Percentiles rank a stretch among this genome's conserved stretches.
These are phyloP conservation scores for Rosa rugosa DNA, from an alignment of 306 rosid species.

Conservation along the genomic window DNA sequence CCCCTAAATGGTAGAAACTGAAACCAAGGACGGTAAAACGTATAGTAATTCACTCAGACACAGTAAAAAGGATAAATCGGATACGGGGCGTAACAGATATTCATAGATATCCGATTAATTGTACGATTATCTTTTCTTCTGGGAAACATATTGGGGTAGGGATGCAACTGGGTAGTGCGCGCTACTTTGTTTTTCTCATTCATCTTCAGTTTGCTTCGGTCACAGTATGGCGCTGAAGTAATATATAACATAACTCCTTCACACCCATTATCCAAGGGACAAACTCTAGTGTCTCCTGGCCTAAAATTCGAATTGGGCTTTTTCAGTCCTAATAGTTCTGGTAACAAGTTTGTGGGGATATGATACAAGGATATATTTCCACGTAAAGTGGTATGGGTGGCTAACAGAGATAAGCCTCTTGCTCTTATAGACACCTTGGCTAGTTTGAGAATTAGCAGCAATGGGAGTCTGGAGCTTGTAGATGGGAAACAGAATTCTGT, in stretches of 20 bases:
- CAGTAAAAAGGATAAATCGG: too few species aligned
- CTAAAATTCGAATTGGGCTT: slow-evolving; percentile 40
- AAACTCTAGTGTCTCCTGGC: slow-evolving; percentile 20
- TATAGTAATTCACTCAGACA: too few species aligned
- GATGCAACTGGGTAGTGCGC: too few species aligned
- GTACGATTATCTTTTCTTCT: too few species aligned
- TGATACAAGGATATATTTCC: slow-evolving; percentile 36
- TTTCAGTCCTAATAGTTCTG: slow-evolving; percentile 38
- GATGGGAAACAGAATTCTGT: slow-evolving; percentile 21
- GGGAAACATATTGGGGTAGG: too few species aligned
- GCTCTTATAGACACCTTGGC: slow-evolving; percentile 25
- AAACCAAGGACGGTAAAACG: too few species aligned
- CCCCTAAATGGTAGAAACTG: too few species aligned
- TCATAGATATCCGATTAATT: too few species aligned
- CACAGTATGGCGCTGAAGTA: slow-evolving; percentile 9
- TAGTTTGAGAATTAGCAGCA: slow-evolving; percentile 18
- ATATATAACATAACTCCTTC: slow-evolving; percentile 7
- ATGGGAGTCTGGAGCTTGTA: slow-evolving; percentile 37
- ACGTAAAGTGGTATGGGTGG: slow-evolving; percentile 39
- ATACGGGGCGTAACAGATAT: too few species aligned
- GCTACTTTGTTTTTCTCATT: background rate
- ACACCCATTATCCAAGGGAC: slow-evolving; percentile 10
- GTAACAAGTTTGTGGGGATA: slow-evolving; percentile 36
- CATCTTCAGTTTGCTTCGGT: background rate
- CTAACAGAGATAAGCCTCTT: slow-evolving; percentile 43